Conservation (phyloP, 2,329 filamentous ascomycete genomes). For the Colletotrichum limetticola region DNA sequence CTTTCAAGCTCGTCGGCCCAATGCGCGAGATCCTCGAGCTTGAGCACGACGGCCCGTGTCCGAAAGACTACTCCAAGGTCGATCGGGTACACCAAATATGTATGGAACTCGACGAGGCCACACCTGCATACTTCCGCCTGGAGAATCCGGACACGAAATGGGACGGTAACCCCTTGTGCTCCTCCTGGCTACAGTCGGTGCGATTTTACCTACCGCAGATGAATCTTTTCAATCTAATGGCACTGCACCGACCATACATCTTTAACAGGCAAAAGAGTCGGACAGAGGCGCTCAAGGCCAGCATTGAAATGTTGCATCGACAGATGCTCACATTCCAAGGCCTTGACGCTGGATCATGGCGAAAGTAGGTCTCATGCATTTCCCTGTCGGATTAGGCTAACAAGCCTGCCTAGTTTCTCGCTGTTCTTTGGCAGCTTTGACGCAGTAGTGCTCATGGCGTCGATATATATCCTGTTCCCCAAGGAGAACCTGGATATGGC, state of each 20-base stretch:
- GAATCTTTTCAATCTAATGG: constrained; percentile 65
- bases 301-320: constrained; percentile 64
- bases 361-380: constrained; percentile 43
- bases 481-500: constrained; percentile 62
- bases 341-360: constrained; percentile 61
- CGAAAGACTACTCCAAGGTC: constrained; percentile 64
- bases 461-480: constrained; percentile 71
- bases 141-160: constrained; percentile 67
- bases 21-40: constrained; percentile 65
- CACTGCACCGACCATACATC: constrained; percentile 70
- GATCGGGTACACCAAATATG: constrained; percentile 65
- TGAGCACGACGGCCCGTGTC: constrained; percentile 65
- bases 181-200: constrained; percentile 60
- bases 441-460: constrained; percentile 69
- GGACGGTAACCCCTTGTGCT: constrained; percentile 62
- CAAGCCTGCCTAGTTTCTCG: constrained; percentile 51
- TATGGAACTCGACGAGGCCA: constrained; percentile 56
- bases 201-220: constrained; percentile 58
- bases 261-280: constrained; percentile 66
- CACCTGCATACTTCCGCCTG: constrained; percentile 64
- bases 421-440: constrained; percentile 74
- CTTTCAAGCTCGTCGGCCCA: constrained; percentile 57
- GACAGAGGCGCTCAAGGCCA: constrained; percentile 65
- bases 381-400: neutral
- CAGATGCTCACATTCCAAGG: constrained; percentile 62